Evolutionary conservation across 78 protist genomes (phyloP).

Genomic region (Speleostelium caveatum): DNA sequence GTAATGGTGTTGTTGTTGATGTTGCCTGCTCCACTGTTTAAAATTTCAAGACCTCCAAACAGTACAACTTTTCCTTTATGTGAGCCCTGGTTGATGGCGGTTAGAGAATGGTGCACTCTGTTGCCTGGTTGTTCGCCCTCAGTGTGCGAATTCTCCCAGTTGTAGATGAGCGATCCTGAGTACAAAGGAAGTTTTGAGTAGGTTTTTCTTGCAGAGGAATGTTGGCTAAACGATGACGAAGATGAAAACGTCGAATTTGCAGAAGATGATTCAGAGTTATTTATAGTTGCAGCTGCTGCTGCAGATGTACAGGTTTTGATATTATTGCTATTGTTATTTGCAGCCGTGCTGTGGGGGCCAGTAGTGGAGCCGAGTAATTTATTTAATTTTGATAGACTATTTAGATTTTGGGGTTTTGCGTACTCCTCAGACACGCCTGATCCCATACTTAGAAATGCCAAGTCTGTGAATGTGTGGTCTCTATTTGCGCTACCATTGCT

Average conservation of each 20-base stretch:
- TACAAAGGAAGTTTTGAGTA: slow-evolving; percentile 56
- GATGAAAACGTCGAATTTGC: neutral
- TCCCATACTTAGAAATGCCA: slow-evolving; percentile 54
- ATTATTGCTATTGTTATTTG: neutral
- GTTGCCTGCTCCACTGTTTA: neutral
- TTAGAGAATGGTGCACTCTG: slow-evolving; percentile 17
- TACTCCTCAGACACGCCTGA: slow-evolving; percentile 28
- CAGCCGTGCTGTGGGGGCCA: no score
- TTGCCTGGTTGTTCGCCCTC: slow-evolving; percentile 29
- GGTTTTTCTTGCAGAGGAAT: neutral
- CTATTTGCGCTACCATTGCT: no score
- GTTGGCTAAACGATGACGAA: neutral
- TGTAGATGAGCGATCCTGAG: slow-evolving; percentile 14
- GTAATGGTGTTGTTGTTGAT: neutral
- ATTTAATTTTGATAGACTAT: slow-evolving; percentile 18
- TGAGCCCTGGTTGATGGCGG: slow-evolving; percentile 16
- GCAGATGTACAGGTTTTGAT: neutral
- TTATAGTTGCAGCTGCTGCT: neutral
- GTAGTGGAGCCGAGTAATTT: slow-evolving; percentile 28
- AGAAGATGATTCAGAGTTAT: neutral
- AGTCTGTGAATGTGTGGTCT: slow-evolving; percentile 9
- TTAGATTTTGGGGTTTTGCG: slow-evolving; percentile 56
- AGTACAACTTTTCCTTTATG: slow-evolving; percentile 49
- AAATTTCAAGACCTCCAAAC: slow-evolving; percentile 12
- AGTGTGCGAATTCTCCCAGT: slow-evolving; percentile 17